These are phyloP conservation scores for Podaxis sp. DNA, from an alignment of 768 basidiomycete species.

Conservation along the genomic window DNA sequence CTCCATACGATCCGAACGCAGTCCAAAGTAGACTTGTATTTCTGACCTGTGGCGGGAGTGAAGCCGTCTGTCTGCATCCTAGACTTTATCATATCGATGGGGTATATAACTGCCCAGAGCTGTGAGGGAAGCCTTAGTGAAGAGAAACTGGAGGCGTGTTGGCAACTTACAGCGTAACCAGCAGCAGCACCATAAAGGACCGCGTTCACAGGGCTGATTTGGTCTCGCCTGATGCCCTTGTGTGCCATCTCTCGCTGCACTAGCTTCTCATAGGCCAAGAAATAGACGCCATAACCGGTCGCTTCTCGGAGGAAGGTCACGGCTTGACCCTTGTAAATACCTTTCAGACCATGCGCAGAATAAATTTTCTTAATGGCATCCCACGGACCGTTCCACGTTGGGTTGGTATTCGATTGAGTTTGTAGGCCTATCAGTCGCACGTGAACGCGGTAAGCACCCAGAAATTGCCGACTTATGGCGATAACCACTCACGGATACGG, in stretches of 20 bases:
- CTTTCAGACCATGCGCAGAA: constrained; percentile 69
- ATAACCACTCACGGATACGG: constrained; percentile 72
- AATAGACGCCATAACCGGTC: constrained; percentile 83
- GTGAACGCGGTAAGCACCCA: constrained; percentile 7
- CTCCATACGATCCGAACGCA: constrained; percentile 83
- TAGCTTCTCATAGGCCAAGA: constrained; percentile 89
- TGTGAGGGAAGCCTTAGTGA: constrained; percentile 27
- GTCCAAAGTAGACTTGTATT: constrained; percentile 81
- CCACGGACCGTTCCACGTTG: constrained; percentile 77
- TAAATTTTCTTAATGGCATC: constrained; percentile 89
- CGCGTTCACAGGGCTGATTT: constrained; percentile 76
- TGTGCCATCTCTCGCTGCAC: constrained; percentile 82
- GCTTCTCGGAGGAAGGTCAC: constrained; percentile 87
- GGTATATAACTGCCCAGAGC: constrained; percentile 94
- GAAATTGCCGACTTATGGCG: constrained; percentile 8
- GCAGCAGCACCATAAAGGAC: constrained; percentile 89
- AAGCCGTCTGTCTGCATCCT: constrained; percentile 96
- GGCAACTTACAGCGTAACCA: constrained; percentile 76
- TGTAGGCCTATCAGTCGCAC: constrained; percentile 65
- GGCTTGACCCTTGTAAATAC: constrained; percentile 91
- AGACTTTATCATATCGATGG: constrained; percentile 95
- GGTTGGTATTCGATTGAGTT: constrained; percentile 81
- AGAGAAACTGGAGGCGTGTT: neutral
- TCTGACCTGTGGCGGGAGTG: constrained; percentile 68
- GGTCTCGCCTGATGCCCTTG: constrained; percentile 69